Conservation (phyloP, 2,329 filamentous ascomycete species). For the Venturia aucupariae region DNA sequence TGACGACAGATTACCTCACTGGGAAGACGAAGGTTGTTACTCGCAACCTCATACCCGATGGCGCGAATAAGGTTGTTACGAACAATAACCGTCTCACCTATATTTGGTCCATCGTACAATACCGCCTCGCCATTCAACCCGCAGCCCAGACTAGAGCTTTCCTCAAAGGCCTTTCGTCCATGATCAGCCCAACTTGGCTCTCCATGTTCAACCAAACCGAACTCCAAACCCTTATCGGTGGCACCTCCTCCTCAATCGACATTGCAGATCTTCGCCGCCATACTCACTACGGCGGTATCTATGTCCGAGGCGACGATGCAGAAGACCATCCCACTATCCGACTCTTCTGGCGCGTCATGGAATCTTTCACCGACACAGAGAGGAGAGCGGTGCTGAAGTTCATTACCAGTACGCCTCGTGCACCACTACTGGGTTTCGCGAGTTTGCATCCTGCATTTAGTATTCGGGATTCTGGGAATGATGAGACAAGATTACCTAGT, state of each 20-base stretch:
- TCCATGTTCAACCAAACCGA: slow-evolving; percentile 98
- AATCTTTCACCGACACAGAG: slow-evolving; percentile 63
- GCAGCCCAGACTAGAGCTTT: slow-evolving; percentile 78
- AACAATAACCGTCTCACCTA: slow-evolving; percentile 93
- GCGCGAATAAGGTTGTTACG: slow-evolving; percentile 69
- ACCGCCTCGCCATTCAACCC: slow-evolving; percentile 75
- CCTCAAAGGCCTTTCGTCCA: slow-evolving; percentile 71
- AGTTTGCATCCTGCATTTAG: slow-evolving; percentile 79
- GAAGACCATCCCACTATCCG: slow-evolving; percentile 76
- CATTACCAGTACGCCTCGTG: slow-evolving; percentile 85
- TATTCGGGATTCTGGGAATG: slow-evolving; percentile 72
- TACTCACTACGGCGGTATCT: slow-evolving; percentile 81
- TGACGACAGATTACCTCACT: slow-evolving; percentile 30
- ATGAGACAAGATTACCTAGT: slow-evolving; percentile 73
- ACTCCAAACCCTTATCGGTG: slow-evolving; percentile 85
- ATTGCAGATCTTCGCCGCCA: slow-evolving; percentile 76
- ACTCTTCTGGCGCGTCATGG: slow-evolving; percentile 88
- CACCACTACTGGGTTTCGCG: slow-evolving; percentile 79
- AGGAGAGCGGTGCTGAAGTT: slow-evolving; percentile 85
- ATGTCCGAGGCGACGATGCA: slow-evolving; percentile 79
- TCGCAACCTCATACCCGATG: slow-evolving; percentile 65
- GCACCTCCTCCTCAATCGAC: slow-evolving; percentile 77
- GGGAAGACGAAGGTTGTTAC: slow-evolving; percentile 51
- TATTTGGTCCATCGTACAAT: slow-evolving; percentile 81
- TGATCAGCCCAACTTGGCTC: slow-evolving; percentile 87